Evolutionary conservation across 2,329 filamentous ascomycete species (phyloP).

Genomic region (Calonectria hawksworthii): DNA sequence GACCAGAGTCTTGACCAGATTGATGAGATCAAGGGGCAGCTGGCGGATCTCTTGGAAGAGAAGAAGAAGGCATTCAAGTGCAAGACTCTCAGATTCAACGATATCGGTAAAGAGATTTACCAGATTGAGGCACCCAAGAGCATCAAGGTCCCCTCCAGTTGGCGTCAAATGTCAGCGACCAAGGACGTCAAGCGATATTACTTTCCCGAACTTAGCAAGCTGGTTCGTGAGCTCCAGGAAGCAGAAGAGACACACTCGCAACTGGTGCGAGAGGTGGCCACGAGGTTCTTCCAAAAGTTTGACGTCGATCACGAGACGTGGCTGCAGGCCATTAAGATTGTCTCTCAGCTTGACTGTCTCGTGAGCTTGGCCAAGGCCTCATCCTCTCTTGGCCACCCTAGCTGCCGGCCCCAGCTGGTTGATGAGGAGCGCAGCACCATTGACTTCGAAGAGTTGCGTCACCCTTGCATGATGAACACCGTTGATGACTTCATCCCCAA

Average conservation of each 20-base stretch:
- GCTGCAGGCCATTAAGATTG: slow-evolving; percentile 90
- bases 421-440: slow-evolving; percentile 87
- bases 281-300: slow-evolving; percentile 88
- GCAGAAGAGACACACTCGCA: slow-evolving; percentile 94
- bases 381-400: slow-evolving; percentile 84
- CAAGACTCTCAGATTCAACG: slow-evolving; percentile 79
- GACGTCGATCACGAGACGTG: slow-evolving; percentile 88
- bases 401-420: slow-evolving; percentile 90
- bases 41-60: slow-evolving; percentile 79
- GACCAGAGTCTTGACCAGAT: slow-evolving; percentile 86
- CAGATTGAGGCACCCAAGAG: slow-evolving; percentile 92
- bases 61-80: slow-evolving; percentile 82
- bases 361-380: slow-evolving; percentile 95
- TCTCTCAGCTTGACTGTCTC: slow-evolving; percentile 94
- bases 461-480: slow-evolving; percentile 92
- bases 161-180: slow-evolving; percentile 98
- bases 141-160: slow-evolving; percentile 87
- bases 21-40: slow-evolving; percentile 78
- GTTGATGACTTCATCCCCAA: slow-evolving; percentile 98
- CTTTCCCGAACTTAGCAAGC: slow-evolving; percentile 82
- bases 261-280: slow-evolving; percentile 87
- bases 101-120: slow-evolving; percentile 97
- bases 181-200: slow-evolving; percentile 94
- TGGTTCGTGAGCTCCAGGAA: slow-evolving; percentile 92
- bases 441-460: slow-evolving; percentile 92